Evolutionary conservation across 345 rosid genomes (phyloP), one percentile per base, ranked within the genome.

Genomic region (Moricandia arvensis): DNA sequence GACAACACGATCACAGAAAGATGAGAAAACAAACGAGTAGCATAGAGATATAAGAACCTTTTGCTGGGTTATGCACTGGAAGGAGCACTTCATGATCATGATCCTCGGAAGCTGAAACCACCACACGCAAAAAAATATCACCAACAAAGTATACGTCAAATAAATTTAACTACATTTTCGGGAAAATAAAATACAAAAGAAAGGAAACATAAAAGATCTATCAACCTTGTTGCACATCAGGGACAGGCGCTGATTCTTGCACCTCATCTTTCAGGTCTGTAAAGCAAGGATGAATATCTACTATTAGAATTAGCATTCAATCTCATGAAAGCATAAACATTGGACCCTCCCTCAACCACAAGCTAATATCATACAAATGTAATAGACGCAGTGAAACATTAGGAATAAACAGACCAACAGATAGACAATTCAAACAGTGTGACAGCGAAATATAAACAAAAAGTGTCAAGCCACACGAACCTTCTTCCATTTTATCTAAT

Each of bases 181-280:
- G 34, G 4, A n/a, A 18, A 4, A 15, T 0, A 6, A 16, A 30
- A 53, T 35, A 54, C 24, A 21, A 21, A 21, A 43, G 21, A 21
- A 21, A 43, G 21, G 8, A 31, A 18, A 31, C 5, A 69, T 17
- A 12, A 12, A 33, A 41, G n/a, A 66, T 21, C 7, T 18, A 18
- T 33, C 24, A 76, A 91, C 97, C 93, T 85, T 80, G 84, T 12
- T 79, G 80, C 78, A 76, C 86, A 45, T 67, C 80, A 37, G 74
- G 82, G 67, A 75, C 78, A 33, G 80, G 83, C 65, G 24, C 72
- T 26, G 88, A 73, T 47, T 75, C 69, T 21, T 73, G 66, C 43
- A 65, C 59, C 27, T 73, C 59, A 33, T 69, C 83, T 64, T 82
- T 84, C 81, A 72, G 11, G 79, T 82, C 96, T 92, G 78, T 41